phyloP scores from a whole-genome alignment of 345 rosid species.

The Rhizophora mangle region DNA sequence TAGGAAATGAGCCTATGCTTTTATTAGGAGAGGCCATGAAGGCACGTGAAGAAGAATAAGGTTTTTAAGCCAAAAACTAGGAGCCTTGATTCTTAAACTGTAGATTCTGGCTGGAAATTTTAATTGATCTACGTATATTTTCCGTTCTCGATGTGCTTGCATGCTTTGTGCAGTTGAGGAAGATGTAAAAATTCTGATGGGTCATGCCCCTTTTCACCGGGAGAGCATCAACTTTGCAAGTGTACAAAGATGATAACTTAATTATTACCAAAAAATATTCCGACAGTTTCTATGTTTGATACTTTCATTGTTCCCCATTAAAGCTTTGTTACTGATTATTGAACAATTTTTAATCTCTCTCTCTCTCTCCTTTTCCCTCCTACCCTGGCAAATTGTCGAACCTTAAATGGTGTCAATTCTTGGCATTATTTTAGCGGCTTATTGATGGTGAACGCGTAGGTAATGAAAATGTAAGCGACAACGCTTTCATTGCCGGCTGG shows the following conservation, averaged over 20 bases:
- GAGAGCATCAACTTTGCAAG: slow-evolving; percentile 26
- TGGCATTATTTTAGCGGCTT: no score
- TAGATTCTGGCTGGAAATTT: neutral
- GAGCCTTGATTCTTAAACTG: slow-evolving; percentile 12
- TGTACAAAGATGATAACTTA: slow-evolving; percentile 22
- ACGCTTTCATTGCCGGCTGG: no score
- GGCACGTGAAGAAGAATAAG: slow-evolving; percentile 17
- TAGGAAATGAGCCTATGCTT: neutral
- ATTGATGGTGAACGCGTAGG: no score
- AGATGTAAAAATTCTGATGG: slow-evolving; percentile 18
- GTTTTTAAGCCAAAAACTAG: slow-evolving; percentile 4
- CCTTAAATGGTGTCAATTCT: no score
- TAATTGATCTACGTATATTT: neutral
- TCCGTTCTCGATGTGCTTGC: neutral
- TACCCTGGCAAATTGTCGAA: no score
- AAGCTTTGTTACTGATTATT: no score
- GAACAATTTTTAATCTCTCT: no score
- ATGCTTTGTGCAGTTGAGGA: slow-evolving; percentile 23
- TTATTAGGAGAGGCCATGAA: slow-evolving; percentile 6
- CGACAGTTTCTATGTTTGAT: no score
- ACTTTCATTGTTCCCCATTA: no score
- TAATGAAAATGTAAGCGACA: no score
- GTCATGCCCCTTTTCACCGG: neutral
- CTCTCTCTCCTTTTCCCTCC: no score
- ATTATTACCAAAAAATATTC: no score